Conservation (phyloP, 495 filamentous ascomycete genomes). For the Penicillium canescens region DNA sequence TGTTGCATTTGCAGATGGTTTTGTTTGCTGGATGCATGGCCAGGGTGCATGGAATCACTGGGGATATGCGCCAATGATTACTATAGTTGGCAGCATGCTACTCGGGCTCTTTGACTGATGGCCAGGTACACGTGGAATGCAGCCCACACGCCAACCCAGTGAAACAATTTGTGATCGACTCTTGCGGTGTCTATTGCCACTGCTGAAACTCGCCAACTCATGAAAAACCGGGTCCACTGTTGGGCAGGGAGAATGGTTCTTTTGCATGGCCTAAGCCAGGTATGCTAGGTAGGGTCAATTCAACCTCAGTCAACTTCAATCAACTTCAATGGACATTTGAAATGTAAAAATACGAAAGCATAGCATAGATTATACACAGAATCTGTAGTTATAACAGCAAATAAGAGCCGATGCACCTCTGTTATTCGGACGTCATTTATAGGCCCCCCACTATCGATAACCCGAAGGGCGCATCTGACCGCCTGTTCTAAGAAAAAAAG, state of each 20-base stretch:
- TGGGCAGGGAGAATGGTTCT: slow-evolving; percentile 4
- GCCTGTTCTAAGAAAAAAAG: slow-evolving; percentile 24
- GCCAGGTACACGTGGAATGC: slow-evolving; percentile 1
- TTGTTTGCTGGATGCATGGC: slow-evolving; percentile 39
- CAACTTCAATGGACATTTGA: not conserved
- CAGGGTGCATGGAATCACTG: slow-evolving; percentile 56
- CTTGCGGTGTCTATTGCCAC: slow-evolving; percentile 9
- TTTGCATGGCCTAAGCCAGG: not conserved
- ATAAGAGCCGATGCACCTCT: no score
- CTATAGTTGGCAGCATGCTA: slow-evolving; percentile 33
- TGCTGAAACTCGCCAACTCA: not conserved
- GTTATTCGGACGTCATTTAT: slow-evolving; percentile 8
- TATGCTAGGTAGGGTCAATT: no score
- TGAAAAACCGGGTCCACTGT: slow-evolving; percentile 4
- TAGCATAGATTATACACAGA: no score
- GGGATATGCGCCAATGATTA: slow-evolving; percentile 50
- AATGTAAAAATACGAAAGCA: no score
- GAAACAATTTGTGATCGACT: not conserved
- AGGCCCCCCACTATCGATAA: slow-evolving; percentile 17
- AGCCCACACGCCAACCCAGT: not conserved
- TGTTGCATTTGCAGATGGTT: slow-evolving; percentile 50
- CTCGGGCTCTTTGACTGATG: slow-evolving; percentile 5
- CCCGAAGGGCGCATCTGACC: slow-evolving; percentile 22
- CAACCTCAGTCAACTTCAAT: not conserved
- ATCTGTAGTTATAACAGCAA: no score